A percentile compares a stretch with the other conserved stretches of the same genome.
Evolutionary conservation across 75 land plant species (phyloP).

Genomic region (Chamaecyparis obtusa): DNA sequence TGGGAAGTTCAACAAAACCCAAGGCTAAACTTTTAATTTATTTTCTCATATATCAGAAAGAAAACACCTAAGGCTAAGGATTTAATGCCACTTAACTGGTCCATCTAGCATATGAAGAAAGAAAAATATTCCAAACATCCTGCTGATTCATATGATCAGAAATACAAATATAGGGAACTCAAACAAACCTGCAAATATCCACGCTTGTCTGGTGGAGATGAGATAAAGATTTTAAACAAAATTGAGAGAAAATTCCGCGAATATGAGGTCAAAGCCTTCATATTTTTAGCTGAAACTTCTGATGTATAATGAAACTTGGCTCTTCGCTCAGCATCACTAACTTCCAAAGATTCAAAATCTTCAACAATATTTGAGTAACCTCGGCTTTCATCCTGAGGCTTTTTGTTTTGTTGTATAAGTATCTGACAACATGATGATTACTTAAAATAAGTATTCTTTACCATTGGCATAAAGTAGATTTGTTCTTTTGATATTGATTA

Average conservation of each 20-base stretch:
- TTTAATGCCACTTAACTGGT: background rate
- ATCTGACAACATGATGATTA: constrained; percentile 25
- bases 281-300: constrained; percentile 52
- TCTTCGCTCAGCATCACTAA: constrained; percentile 31
- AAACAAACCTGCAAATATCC: constrained; percentile 78
- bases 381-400: constrained; percentile 23
- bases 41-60: background rate
- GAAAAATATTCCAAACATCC: background rate
- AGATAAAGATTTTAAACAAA: constrained; percentile 50
- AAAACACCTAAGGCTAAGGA: background rate
- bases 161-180: background rate
- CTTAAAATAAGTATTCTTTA: background rate
- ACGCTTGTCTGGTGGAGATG: constrained; percentile 64
- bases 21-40: background rate
- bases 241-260: constrained; percentile 60
- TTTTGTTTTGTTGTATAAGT: constrained; percentile 74
- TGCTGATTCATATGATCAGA: background rate
- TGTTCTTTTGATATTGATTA: background rate
- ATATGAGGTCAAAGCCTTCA: constrained; percentile 55
- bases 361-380: constrained; percentile 3
- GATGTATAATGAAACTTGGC: constrained; percentile 59
- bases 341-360: constrained; percentile 9
- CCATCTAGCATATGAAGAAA: background rate
- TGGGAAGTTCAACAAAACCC: background rate
- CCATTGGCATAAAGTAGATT: background rate